These are phyloP conservation scores for Colletotrichum coccodes DNA, from an alignment of 2,329 filamentous ascomycete species.

Conservation along the genomic window DNA sequence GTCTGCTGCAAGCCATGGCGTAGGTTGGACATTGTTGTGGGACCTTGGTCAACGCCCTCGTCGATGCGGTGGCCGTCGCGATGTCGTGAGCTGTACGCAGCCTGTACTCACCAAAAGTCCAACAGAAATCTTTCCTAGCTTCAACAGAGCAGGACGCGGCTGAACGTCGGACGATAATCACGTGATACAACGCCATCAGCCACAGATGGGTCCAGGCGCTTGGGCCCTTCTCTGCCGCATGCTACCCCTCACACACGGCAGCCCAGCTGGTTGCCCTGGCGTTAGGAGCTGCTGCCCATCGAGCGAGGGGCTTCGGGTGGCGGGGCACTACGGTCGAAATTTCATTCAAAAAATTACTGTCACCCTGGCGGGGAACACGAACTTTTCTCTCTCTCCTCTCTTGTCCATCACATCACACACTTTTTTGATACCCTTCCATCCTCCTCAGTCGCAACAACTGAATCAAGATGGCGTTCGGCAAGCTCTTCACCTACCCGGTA, in stretches of 20 bases:
- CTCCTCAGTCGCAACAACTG: slow-evolving; percentile 38
- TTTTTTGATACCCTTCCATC: slow-evolving; percentile 38
- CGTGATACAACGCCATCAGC: not conserved
- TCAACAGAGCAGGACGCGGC: not conserved
- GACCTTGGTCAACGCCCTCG: slow-evolving; percentile 22
- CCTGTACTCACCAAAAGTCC: not conserved
- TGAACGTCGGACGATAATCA: slow-evolving; percentile 8
- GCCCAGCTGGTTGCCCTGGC: slow-evolving; percentile 16
- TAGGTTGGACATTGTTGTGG: slow-evolving; percentile 46
- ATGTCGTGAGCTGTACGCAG: slow-evolving; percentile 9
- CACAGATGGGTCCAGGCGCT: not conserved
- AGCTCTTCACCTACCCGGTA: slow-evolving; percentile 91
- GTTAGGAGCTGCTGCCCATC: slow-evolving; percentile 2
- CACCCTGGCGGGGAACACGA: slow-evolving; percentile 24
- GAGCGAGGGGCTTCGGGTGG: slow-evolving; percentile 21
- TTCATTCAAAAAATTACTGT: slow-evolving; percentile 34
- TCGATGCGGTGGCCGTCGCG: slow-evolving; percentile 23
- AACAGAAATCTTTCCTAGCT: slow-evolving; percentile 32
- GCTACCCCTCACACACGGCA: slow-evolving; percentile 9
- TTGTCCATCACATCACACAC: slow-evolving; percentile 38
- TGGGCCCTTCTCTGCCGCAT: not conserved
- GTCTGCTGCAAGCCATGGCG: slow-evolving; percentile 47
- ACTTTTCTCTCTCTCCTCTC: slow-evolving; percentile 39
- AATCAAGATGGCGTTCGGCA: slow-evolving; percentile 93
- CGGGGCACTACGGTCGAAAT: slow-evolving; percentile 30